A percentile compares a stretch with the other conserved stretches of the same genome.
Evolutionary conservation across 202 grass and related monocot genomes (phyloP).

Genomic region (Brachypodium distachyon): DNA sequence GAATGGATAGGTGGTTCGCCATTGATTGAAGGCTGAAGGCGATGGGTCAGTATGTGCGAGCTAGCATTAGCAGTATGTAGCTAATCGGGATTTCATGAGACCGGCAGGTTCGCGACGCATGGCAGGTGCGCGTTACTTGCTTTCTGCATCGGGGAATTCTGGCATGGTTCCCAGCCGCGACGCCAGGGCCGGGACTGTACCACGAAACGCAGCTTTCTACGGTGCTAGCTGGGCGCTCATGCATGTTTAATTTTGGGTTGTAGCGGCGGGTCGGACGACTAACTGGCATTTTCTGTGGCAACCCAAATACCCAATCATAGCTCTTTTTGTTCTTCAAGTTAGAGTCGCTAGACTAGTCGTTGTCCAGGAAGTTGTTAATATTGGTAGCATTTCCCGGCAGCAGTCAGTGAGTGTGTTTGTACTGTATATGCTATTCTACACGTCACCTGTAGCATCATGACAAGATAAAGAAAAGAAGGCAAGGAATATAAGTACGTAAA

Average conservation of each 20-base stretch:
- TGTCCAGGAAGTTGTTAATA: background rate
- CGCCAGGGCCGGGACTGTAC: background rate
- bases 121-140: conserved; percentile 5
- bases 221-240: background rate
- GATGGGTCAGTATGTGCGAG: background rate
- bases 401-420: background rate
- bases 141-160: conserved; percentile 15
- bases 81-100: background rate
- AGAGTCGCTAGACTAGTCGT: background rate
- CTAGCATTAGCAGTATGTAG: background rate
- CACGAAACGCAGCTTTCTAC: conserved; percentile 12
- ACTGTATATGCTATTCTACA: background rate
- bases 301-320: no score
- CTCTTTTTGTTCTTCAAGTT: background rate
- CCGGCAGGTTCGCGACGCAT: background rate
- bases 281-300: background rate
- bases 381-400: background rate
- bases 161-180: background rate
- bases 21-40: background rate
- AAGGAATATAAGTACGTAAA: background rate
- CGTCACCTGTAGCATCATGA: background rate
- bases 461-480: background rate
- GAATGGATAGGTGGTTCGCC: background rate
- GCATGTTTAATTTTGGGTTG: background rate
- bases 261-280: background rate